Base-by-base conservation (phyloP, 2,329 filamentous ascomycete genomes). In the Huntiella savannae region DNA sequence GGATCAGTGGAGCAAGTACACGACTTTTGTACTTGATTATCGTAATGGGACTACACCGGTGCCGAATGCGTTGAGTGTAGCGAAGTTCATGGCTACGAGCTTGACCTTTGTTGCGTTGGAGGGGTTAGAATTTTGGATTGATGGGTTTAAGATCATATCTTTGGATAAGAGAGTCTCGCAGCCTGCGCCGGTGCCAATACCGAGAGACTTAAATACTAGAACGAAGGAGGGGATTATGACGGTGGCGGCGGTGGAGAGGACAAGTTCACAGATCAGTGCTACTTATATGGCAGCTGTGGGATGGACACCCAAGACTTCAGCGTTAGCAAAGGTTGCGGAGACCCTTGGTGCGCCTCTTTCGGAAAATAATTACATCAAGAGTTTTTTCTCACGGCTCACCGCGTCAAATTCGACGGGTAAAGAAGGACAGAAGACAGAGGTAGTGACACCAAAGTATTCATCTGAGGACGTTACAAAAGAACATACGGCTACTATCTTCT, bases 11-110 rank as follows among this genome's bases (percentile, higher is more conserved):
- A 80, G 70, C 47, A 67, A 67, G 32, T 75, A 88, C 55, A 98
- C 92, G 2, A 82, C 80, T n/a, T 98, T 98, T 58, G 78, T 95
- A 40, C 70, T 98, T 40, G 87, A 96, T 58, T 95, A 96, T 61
- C 75, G 91, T 57, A 95, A 92, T 58, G 75, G 75, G 28, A 87
- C 82, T 0, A 88, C 86, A 1, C 84, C 87, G 1, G 64, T 96
- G 42, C 91, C 92, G 3, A 84, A 85, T 50, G 65, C 98, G 6
- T 68, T 93, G 19, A 86, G 84, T 1, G 70, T 98, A 46, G 80
- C 82, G 56, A 87, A 95, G 60, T 98, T 98, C 54, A 66, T 98
- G 42, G 83, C 87, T 3, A 96, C 87, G 5, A 95, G 88, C 64
- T 66, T 98, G 59, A 96, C 91, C 0, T 98, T 98, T 63, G 88